Percentiles rank a stretch among this genome's conserved stretches.
These are phyloP conservation scores for Singerocomus inundabilis DNA, from an alignment of 1,284 basidiomycete genomes.

Conservation along the genomic window DNA sequence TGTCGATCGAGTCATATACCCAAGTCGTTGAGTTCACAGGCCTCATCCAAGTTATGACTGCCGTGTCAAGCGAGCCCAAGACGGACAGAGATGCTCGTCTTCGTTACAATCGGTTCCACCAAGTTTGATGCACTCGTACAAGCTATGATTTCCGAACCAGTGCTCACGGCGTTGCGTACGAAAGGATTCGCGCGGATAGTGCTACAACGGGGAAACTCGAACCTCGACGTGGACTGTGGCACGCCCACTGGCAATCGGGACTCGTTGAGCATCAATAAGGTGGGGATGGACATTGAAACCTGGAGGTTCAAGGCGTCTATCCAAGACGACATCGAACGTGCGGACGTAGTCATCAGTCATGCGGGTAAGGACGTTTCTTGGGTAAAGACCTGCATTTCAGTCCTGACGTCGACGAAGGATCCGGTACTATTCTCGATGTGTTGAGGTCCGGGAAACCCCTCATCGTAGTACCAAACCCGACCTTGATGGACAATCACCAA, in stretches of 20 bases:
- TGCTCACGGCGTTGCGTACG: constrained; percentile 51
- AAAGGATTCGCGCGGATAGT: constrained; percentile 60
- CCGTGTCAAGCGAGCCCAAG: neutral
- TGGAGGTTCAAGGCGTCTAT: constrained; percentile 76
- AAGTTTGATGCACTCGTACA: constrained; percentile 75
- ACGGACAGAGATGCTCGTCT: constrained; percentile 50
- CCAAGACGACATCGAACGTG: constrained; percentile 58
- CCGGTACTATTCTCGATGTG: constrained; percentile 92
- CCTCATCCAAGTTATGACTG: neutral
- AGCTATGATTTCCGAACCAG: constrained; percentile 54
- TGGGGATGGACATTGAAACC: constrained; percentile 55
- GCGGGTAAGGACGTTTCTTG: constrained; percentile 61
- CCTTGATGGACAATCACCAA: constrained; percentile 93
- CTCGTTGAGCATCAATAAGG: constrained; percentile 30
- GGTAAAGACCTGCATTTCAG: neutral
- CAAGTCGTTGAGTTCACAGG: neutral
- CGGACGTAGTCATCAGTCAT: constrained; percentile 87
- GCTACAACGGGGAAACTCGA: constrained; percentile 74
- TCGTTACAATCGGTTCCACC: constrained; percentile 93
- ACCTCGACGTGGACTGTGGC: constrained; percentile 21
- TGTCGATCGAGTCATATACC: constrained; percentile 16
- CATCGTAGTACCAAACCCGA: constrained; percentile 87
- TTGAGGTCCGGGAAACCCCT: constrained; percentile 73
- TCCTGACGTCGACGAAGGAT: constrained; percentile 53
- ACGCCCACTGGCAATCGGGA: constrained; percentile 13